Base-by-base conservation (phyloP, 1,139 yeast genomes). In the Sugiyamaella japonica region DNA sequence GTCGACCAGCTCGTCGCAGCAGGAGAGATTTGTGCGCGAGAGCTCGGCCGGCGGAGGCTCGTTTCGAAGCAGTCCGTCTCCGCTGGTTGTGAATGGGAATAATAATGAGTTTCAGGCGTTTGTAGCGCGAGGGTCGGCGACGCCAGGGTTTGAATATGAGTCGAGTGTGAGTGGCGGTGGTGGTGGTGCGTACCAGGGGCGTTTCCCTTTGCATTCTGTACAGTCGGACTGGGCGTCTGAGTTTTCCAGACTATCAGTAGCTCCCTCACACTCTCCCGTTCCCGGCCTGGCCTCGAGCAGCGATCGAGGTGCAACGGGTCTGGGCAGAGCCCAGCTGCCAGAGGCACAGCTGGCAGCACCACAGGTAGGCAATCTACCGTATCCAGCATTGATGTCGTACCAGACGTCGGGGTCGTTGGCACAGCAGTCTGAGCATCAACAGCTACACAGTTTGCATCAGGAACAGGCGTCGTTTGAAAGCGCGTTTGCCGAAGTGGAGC, bases 401-500 rank as follows among this genome's bases (percentile, higher is more conserved):
- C 55, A 50, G 34, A 55, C 60, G 1, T 37, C 48, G 23, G 54
- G 55, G 4, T 49, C 52, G 12, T 32, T 59, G 10, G 56, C 62
- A 10, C 62, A 48, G 29, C 63, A 59, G 58, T 37, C 62, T 1
- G 69, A 66, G 51, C 69, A 66, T 41, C 54, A 54, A 39, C 68
- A 66, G 57, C 43, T 53, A 12, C 69, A 65, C 42, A 57, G 59
- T 23, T 34, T 48, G 20, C 59, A 59, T 36, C 57, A 59, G 39
- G 57, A 61, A 39, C 54, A 60, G 45, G 52, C 58, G 29, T 59
- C 64, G 12, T 68, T 68, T 55, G 67, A 64, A 44, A 61, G 56
- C 25, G 70, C 69, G 2, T 68, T 68, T 56, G 65, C 58, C 16
- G 60, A 63, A 28, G 60, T 66, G 3, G 69, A 67, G 51, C 45